A percentile compares a stretch with the other conserved stretches of the same genome.
Conservation (phyloP, 2,329 filamentous ascomycete species). For the Bretziella fagacearum region DNA sequence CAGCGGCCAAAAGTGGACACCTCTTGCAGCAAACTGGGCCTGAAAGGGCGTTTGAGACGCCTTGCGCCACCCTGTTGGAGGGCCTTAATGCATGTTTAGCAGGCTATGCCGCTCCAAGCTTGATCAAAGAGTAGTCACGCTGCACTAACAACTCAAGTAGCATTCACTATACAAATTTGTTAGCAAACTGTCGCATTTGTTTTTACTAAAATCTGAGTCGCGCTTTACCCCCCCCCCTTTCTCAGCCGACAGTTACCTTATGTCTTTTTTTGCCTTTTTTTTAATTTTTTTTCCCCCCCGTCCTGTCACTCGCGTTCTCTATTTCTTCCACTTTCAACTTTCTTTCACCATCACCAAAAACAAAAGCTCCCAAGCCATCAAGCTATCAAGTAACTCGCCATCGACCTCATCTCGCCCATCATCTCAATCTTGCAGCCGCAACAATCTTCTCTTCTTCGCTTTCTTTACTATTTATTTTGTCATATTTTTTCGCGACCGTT, state of each 20-base stretch:
- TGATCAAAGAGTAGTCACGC: not conserved
- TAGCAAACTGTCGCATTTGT: too few species aligned
- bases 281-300: not conserved
- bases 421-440: conserved; percentile 17
- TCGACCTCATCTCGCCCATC: conserved; percentile 7
- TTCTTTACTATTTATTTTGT: not conserved
- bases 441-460: not conserved
- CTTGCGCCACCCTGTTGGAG: not conserved
- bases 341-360: conserved; percentile 12
- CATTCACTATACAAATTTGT: not conserved
- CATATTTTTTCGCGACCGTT: conserved; percentile 3
- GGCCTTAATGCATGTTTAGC: not conserved
- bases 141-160: not conserved
- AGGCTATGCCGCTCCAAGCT: not conserved
- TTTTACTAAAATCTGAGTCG: too few species aligned
- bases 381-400: conserved; percentile 11
- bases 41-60: not conserved
- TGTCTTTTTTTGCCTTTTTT: conserved; percentile 4
- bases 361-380: conserved; percentile 10
- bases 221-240: too few species aligned
- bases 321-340: conserved; percentile 9
- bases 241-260: too few species aligned
- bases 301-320: not conserved
- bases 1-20: not conserved
- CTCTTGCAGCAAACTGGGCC: not conserved